These are phyloP conservation scores for Hyphopichia khmerensis DNA, from an alignment of 1,139 yeast genomes.

Conservation along the genomic window DNA sequence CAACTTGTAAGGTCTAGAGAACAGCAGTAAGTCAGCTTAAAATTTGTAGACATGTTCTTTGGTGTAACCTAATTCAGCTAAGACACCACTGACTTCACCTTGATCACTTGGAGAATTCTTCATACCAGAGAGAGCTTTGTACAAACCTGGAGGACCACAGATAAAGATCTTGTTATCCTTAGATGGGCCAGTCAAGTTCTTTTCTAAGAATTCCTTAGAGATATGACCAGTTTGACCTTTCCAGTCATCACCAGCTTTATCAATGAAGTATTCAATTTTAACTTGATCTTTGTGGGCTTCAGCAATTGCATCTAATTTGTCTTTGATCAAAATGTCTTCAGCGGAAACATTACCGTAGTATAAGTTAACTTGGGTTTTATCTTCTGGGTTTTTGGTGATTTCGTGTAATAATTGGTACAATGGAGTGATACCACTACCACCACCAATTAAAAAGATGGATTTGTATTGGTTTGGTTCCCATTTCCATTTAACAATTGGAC, in stretches of 20 bases:
- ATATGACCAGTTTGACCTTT: constrained; percentile 80
- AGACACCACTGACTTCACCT: constrained; percentile 88
- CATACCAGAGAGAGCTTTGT: constrained; percentile 61
- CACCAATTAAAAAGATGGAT: constrained; percentile 84
- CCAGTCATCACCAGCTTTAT: constrained; percentile 78
- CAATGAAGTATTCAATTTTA: constrained; percentile 65
- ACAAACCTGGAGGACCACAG: constrained; percentile 83
- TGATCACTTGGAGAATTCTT: constrained; percentile 89
- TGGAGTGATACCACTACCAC: constrained; percentile 81
- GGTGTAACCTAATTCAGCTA: constrained; percentile 84
- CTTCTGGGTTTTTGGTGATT: constrained; percentile 71
- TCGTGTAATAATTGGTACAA: constrained; percentile 87
- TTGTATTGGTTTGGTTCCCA: constrained; percentile 84
- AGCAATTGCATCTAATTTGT: constrained; percentile 74
- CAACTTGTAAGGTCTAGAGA: too few species aligned
- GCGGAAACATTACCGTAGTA: constrained; percentile 78
- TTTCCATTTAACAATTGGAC: constrained; percentile 90
- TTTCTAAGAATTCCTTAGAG: constrained; percentile 70
- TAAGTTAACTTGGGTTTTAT: constrained; percentile 69
- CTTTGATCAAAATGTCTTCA: constrained; percentile 75
- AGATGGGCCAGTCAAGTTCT: constrained; percentile 63
- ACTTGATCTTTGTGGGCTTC: constrained; percentile 63
- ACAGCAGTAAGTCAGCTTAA: constrained; percentile 41
- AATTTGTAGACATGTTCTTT: constrained; percentile 90
- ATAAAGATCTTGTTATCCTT: constrained; percentile 70